A percentile compares a stretch with the other conserved stretches of the same genome.
Conservation (phyloP, 106 monocot species). For the Dendrobium huoshanense region DNA sequence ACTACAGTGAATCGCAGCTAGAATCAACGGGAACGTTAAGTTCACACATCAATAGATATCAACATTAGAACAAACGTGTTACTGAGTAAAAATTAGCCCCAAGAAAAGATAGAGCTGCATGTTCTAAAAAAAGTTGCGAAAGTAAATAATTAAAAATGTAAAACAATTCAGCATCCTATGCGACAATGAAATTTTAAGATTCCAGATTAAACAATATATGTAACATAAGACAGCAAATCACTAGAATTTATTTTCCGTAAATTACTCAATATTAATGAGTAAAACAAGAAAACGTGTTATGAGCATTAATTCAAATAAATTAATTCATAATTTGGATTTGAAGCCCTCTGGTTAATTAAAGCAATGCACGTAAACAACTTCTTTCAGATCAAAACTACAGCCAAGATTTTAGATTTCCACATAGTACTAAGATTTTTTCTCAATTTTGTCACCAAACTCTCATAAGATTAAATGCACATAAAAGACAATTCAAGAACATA, state of each 20-base stretch:
- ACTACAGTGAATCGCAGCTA: not conserved
- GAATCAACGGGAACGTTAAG: not conserved
- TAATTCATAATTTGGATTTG: not conserved
- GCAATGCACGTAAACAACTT: not conserved
- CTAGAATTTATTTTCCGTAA: not conserved
- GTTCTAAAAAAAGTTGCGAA: not conserved
- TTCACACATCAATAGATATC: not conserved
- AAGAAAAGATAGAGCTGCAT: not conserved
- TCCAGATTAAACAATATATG: not conserved
- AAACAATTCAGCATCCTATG: not conserved
- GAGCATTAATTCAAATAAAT: not conserved
- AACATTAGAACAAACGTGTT: not conserved
- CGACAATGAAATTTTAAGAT: not conserved
- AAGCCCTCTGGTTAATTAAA: not conserved
- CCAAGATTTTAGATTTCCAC: not conserved
- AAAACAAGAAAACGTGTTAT: not conserved
- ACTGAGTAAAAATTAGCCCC: not conserved
- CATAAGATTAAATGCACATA: not conserved
- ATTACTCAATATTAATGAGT: not conserved
- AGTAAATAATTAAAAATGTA: not conserved
- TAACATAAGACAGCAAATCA: not conserved
- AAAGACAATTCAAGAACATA: not conserved
- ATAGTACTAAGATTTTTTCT: not conserved
- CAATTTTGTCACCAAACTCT: not conserved
- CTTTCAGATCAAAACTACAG: slow-evolving; percentile 1